Evolutionary conservation across 164 flowering plant genomes (phyloP).

Genomic region (Dillenia turbinata): DNA sequence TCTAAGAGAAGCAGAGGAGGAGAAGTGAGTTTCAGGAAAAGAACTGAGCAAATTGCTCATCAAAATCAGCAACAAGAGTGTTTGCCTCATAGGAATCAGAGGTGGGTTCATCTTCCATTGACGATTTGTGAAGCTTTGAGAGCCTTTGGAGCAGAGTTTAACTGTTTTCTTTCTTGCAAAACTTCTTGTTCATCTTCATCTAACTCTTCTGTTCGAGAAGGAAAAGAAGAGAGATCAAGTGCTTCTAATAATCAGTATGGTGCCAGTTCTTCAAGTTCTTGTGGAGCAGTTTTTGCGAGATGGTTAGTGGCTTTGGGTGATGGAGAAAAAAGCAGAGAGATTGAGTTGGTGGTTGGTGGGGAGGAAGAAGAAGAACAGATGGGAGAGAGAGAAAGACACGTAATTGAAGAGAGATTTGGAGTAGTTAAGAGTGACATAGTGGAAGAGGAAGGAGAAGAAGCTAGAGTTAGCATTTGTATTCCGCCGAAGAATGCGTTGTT

Average conservation of each 20-base stretch:
- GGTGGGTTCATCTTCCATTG: conserved; percentile 86
- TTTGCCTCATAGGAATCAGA: conserved; percentile 51
- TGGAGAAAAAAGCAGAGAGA: conserved; percentile 43
- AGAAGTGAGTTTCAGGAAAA: conserved; percentile 57
- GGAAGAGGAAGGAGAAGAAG: conserved; percentile 32
- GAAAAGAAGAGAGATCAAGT: conserved; percentile 15
- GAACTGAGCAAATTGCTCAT: conserved; percentile 21
- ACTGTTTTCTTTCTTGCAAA: conserved; percentile 66
- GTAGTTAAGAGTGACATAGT: conserved; percentile 38
- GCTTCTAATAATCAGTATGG: not conserved
- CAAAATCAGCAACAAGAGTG: conserved; percentile 27
- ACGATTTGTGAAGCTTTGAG: conserved; percentile 79
- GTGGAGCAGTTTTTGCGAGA: conserved; percentile 58
- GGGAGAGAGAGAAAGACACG: conserved; percentile 6
- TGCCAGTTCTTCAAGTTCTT: conserved; percentile 23
- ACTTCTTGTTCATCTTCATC: conserved; percentile 33
- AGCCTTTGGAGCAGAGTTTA: conserved; percentile 65
- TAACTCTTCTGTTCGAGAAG: conserved; percentile 13
- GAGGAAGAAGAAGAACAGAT: conserved; percentile 24
- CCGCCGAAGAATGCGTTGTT: conserved; percentile 91
- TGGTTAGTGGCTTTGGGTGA: conserved; percentile 63
- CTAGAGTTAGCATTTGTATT: conserved; percentile 54
- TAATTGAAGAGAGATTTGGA: conserved; percentile 18
- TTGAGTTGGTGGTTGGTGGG: conserved; percentile 46
- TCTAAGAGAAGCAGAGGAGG: conserved; percentile 50